Percentiles rank a stretch among this genome's conserved stretches.
Evolutionary conservation across 495 filamentous ascomycete species (phyloP).

Genomic region (Penicillium silybi): DNA sequence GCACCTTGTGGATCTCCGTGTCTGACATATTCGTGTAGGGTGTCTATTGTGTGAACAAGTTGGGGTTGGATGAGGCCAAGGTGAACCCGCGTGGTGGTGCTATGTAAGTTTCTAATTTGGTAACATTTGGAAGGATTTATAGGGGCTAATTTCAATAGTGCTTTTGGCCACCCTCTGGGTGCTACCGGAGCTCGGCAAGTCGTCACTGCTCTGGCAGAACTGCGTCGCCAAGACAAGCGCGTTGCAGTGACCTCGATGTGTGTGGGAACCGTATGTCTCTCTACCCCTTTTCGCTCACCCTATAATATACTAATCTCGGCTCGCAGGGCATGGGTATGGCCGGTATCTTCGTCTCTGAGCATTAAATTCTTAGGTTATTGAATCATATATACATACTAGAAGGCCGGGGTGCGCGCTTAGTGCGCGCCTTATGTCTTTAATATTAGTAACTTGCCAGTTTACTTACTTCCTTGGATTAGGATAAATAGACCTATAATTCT

Average conservation of each 20-base stretch:
- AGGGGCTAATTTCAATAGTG: slow-evolving; percentile 31
- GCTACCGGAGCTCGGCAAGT: slow-evolving; percentile 77
- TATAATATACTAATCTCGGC: slow-evolving; percentile 6
- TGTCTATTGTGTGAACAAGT: slow-evolving; percentile 78
- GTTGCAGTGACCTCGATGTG: slow-evolving; percentile 83
- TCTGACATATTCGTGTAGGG: slow-evolving; percentile 31
- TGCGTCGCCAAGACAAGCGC: slow-evolving; percentile 72
- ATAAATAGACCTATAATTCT: too few species aligned
- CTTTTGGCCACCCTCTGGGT: slow-evolving; percentile 78
- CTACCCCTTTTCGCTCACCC: background rate
- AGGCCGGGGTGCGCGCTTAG: too few species aligned
- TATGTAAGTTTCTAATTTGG: slow-evolving; percentile 35
- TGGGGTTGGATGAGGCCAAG: slow-evolving; percentile 75
- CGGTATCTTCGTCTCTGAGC: slow-evolving; percentile 51
- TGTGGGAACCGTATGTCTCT: slow-evolving; percentile 62
- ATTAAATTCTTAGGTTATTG: slow-evolving; percentile 18
- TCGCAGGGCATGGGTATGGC: slow-evolving; percentile 53
- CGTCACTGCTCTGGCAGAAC: slow-evolving; percentile 78
- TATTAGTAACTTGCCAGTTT: too few species aligned
- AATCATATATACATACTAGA: too few species aligned
- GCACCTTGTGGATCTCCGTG: background rate
- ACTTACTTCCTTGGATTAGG: too few species aligned
- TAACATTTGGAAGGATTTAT: background rate
- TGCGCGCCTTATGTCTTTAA: too few species aligned
- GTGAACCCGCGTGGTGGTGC: slow-evolving; percentile 87